These are phyloP conservation scores for Puccinia hordei DNA, from an alignment of 1,284 basidiomycete genomes.

Conservation along the genomic window DNA sequence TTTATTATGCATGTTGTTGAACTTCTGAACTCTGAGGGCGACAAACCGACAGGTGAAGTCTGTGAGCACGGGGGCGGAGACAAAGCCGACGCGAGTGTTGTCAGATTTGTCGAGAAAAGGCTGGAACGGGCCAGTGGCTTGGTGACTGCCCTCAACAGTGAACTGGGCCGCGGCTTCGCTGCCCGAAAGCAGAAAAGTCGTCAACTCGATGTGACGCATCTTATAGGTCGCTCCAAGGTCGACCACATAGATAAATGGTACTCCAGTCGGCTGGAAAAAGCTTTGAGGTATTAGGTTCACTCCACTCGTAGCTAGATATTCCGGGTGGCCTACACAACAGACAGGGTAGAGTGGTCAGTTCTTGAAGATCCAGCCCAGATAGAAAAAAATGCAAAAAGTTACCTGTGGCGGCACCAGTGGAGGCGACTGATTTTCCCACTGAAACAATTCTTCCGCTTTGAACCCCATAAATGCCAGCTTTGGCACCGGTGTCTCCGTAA, in stretches of 20 bases:
- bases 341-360: background rate
- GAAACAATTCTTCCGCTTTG: conserved; percentile 20
- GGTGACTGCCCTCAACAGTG: background rate
- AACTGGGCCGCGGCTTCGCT: conserved; percentile 16
- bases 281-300: background rate
- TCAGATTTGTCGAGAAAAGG: background rate
- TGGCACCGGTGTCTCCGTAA: background rate
- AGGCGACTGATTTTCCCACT: background rate
- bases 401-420: conserved; percentile 1
- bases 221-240: conserved; percentile 3
- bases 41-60: background rate
- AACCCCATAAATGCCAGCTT: background rate
- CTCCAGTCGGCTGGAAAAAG: background rate
- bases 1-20: conserved; percentile 6
- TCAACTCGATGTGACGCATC: background rate
- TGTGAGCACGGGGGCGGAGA: background rate
- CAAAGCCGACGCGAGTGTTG: conserved; percentile 26
- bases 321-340: background rate
- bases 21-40: background rate
- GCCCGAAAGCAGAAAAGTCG: background rate
- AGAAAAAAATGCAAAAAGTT: background rate
- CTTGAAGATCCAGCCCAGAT: background rate
- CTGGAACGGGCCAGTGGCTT: background rate
- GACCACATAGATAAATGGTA: conserved; percentile 2
- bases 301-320: background rate